These are phyloP conservation scores for Xylaria sp. DNA, from an alignment of 2,329 filamentous ascomycete genomes.

Conservation along the genomic window DNA sequence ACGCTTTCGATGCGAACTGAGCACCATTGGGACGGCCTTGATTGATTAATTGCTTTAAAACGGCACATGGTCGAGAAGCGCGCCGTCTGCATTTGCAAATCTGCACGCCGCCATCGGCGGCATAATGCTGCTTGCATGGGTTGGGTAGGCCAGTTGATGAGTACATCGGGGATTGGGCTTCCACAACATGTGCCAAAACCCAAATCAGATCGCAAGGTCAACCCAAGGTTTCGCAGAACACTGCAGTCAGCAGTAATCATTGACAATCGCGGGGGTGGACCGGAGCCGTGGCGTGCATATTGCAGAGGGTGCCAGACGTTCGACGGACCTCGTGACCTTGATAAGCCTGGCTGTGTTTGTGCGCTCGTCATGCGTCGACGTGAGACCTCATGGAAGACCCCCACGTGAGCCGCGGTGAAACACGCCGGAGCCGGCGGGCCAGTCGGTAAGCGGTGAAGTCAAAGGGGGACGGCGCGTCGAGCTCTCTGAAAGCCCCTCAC, in stretches of 20 bases:
- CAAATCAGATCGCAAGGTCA: conserved; percentile 27
- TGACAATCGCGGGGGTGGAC: conserved; percentile 16
- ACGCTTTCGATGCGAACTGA: neutral
- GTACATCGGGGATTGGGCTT: conserved; percentile 25
- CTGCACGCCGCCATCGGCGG: conserved; percentile 30
- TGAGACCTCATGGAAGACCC: conserved; percentile 39
- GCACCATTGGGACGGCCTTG: neutral
- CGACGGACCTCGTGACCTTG: conserved; percentile 46
- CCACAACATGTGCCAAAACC: conserved; percentile 23
- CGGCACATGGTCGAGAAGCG: neutral
- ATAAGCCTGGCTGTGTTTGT: conserved; percentile 22
- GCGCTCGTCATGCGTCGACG: conserved; percentile 9
- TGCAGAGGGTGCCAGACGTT: conserved; percentile 43
- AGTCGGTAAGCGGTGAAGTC: conserved; percentile 43
- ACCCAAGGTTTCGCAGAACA: conserved; percentile 13
- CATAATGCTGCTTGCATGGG: conserved; percentile 6
- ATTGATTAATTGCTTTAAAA: neutral
- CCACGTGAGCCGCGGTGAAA: conserved; percentile 47
- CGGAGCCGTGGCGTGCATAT: conserved; percentile 36
- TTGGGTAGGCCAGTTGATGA: conserved; percentile 14
- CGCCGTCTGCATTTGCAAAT: conserved; percentile 7
- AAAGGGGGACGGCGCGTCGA: conserved; percentile 15
- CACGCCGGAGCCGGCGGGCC: conserved; percentile 43
- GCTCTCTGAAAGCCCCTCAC: conserved; percentile 1
- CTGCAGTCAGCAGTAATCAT: conserved; percentile 36